These are phyloP conservation scores for Penicillium coprophilum DNA, from an alignment of 495 filamentous ascomycete species.

Conservation along the genomic window DNA sequence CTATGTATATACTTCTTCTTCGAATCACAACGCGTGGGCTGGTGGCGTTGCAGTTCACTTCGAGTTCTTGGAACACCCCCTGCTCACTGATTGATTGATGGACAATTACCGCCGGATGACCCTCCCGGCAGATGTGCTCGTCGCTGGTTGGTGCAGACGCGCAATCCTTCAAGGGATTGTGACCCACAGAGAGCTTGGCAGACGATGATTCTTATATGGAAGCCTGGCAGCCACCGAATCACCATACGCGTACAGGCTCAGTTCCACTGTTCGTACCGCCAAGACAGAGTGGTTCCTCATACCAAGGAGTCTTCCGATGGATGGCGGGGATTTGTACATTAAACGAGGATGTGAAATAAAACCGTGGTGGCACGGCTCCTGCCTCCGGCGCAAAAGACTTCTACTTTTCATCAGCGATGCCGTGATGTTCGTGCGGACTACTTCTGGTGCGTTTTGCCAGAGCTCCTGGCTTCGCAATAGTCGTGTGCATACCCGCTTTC, in stretches of 20 bases:
- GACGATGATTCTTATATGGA: constrained; percentile 1
- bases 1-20: no score
- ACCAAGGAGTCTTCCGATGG: constrained; percentile 5
- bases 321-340: neutral
- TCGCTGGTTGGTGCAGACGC: constrained; percentile 6
- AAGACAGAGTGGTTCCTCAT: constrained; percentile 1
- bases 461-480: constrained; percentile 22
- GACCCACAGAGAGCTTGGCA: constrained; percentile 18
- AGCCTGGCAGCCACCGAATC: constrained; percentile 9
- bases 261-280: constrained; percentile 6
- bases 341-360: neutral
- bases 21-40: constrained; percentile 16
- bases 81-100: neutral
- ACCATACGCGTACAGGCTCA: constrained; percentile 3
- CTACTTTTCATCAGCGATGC: constrained; percentile 23
- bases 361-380: neutral
- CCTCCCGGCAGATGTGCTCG: neutral
- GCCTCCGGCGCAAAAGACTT: neutral
- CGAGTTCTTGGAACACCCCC: neutral
- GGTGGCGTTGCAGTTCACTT: constrained; percentile 13
- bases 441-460: constrained; percentile 22
- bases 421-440: constrained; percentile 32
- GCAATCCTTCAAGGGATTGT: neutral
- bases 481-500: neutral
- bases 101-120: neutral